phyloP scores from a whole-genome alignment of 345 rosid genomes.

The Linum usitatissimum region DNA sequence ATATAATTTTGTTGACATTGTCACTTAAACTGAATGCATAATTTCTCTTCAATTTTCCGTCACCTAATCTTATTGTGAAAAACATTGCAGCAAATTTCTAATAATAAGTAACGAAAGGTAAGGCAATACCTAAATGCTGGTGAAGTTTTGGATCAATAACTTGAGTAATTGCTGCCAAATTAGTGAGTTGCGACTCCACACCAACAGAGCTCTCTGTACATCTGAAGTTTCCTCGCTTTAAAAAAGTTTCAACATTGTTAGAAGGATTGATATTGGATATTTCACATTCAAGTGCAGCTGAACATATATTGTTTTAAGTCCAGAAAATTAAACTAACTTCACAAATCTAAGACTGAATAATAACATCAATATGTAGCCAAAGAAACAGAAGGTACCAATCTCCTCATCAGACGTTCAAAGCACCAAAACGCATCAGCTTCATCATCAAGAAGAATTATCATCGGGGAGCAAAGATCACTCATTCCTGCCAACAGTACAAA shows the following conservation, averaged over 20 bases:
- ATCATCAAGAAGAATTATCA: conserved; percentile 85
- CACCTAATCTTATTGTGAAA: too few species aligned
- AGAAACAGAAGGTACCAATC: conserved; percentile 52
- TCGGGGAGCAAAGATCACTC: conserved; percentile 99
- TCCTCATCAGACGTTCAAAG: conserved; percentile 90
- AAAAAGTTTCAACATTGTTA: background rate
- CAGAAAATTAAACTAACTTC: too few species aligned
- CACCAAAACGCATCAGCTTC: conserved; percentile 99
- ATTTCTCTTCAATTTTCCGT: too few species aligned
- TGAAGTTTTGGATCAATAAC: conserved; percentile 93
- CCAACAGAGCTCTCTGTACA: conserved; percentile 86
- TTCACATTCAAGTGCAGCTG: background rate
- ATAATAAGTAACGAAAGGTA: conserved; percentile 1
- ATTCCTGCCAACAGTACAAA: conserved; percentile 43
- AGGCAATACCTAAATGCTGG: conserved; percentile 73
- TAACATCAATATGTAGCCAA: background rate
- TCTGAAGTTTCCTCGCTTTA: conserved; percentile 87
- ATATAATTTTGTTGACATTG: background rate
- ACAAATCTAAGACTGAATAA: too few species aligned
- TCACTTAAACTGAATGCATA: too few species aligned
- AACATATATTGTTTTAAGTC: too few species aligned
- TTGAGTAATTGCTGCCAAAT: conserved; percentile 80
- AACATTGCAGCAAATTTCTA: background rate
- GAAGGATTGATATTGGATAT: conserved; percentile 15
- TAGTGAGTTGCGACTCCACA: conserved; percentile 82